phyloP scores from a whole-genome alignment of 2,329 filamentous ascomycete genomes.

The Penicillium hesseltinei region DNA sequence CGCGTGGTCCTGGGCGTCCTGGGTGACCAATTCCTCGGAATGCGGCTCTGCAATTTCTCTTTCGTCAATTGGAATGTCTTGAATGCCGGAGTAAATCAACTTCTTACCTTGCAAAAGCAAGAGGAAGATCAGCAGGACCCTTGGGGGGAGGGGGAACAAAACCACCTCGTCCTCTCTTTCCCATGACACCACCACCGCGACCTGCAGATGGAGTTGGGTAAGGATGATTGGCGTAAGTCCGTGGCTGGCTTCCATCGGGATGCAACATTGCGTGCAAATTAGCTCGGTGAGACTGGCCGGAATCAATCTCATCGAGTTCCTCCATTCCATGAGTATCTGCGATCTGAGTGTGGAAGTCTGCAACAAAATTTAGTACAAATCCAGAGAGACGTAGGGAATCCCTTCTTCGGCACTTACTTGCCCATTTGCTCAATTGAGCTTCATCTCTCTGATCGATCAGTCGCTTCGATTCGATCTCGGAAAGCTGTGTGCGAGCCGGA shows the following conservation, averaged over 20 bases:
- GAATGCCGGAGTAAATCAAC: background rate
- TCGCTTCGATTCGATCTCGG: background rate
- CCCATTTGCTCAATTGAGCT: background rate
- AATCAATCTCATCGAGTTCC: background rate
- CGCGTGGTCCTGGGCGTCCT: background rate
- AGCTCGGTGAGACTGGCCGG: conserved; percentile 1
- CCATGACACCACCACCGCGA: background rate
- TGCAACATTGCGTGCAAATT: background rate
- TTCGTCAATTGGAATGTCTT: background rate
- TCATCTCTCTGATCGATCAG: background rate
- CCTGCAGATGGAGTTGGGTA: background rate
- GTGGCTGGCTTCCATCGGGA: background rate
- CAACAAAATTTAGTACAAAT: background rate
- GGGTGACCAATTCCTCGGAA: background rate
- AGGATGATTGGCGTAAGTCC: background rate
- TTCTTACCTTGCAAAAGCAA: background rate
- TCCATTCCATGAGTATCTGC: background rate
- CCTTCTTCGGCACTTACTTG: background rate
- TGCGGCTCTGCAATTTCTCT: background rate
- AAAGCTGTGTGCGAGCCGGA: background rate
- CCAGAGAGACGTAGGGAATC: background rate
- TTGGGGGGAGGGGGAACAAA: background rate
- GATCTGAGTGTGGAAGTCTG: background rate
- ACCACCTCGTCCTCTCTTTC: background rate
- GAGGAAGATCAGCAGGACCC: background rate